These are phyloP conservation scores for Pythium phragmiticola DNA, from an alignment of 352 stramenopile genomes.

Conservation along the genomic window DNA sequence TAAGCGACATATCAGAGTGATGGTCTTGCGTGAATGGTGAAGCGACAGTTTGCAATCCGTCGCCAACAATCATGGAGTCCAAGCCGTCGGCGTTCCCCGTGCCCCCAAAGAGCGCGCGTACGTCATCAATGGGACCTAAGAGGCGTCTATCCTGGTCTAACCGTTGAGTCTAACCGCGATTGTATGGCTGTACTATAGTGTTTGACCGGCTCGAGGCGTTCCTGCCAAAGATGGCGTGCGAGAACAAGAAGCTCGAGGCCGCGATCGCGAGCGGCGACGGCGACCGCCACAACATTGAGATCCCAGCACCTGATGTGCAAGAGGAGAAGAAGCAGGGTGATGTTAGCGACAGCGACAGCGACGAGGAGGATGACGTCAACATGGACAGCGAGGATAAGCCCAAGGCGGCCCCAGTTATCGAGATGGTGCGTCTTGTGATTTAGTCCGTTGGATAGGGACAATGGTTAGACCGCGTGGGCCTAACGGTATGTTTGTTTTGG, in stretches of 20 bases:
- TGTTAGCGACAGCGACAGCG: background rate
- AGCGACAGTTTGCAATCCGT: constrained; percentile 4
- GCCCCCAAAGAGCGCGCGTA: constrained; percentile 63
- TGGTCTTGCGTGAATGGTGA: constrained; percentile 16
- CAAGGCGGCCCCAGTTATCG: constrained; percentile 48
- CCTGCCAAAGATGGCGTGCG: constrained; percentile 63
- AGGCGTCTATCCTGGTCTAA: background rate
- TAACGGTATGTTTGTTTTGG: background rate
- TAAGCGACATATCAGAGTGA: constrained; percentile 13
- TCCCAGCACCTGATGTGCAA: constrained; percentile 21
- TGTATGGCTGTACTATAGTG: constrained; percentile 38
- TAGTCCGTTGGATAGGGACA: background rate
- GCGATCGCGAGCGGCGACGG: constrained; percentile 56
- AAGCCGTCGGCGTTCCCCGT: constrained; percentile 43
- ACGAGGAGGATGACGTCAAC: constrained; percentile 2
- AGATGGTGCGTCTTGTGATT: constrained; percentile 55
- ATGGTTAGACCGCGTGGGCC: background rate
- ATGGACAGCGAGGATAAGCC: constrained; percentile 30
- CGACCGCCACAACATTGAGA: constrained; percentile 74
- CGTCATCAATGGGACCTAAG: constrained; percentile 15
- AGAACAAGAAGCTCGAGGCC: constrained; percentile 76
- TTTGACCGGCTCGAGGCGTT: constrained; percentile 76
- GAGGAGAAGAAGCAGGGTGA: constrained; percentile 24
- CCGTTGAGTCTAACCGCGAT: background rate
- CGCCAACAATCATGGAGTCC: constrained; percentile 5